A percentile compares a stretch with the other conserved stretches of the same genome.
Evolutionary conservation across 257 asterid genomes (phyloP).

Genomic region (Penstemon barbatus): DNA sequence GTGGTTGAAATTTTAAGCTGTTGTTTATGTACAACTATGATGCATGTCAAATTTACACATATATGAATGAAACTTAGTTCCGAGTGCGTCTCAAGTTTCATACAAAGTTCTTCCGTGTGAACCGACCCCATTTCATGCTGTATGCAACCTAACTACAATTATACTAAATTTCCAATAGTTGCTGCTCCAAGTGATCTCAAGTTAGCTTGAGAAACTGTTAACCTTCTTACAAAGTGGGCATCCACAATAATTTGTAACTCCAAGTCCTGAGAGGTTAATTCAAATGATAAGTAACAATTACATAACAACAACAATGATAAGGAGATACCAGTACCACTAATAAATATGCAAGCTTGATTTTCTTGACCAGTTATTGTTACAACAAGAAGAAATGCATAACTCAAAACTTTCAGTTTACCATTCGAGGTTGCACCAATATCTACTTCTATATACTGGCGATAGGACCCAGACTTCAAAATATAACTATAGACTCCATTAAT

Average conservation of each 20-base stretch:
- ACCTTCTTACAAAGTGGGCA: background rate
- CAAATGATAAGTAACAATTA: constrained; percentile 3
- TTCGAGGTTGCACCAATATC: too few species aligned
- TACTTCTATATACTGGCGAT: too few species aligned
- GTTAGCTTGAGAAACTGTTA: constrained; percentile 8
- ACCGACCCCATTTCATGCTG: constrained; percentile 1
- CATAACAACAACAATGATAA: background rate
- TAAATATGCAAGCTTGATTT: background rate
- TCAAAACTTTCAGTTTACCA: too few species aligned
- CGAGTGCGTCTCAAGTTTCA: background rate
- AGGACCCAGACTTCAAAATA: too few species aligned
- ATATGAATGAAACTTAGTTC: background rate
- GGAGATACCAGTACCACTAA: background rate
- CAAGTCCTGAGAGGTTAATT: constrained; percentile 2
- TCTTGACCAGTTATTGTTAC: background rate
- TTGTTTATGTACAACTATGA: background rate
- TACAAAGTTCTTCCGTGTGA: constrained; percentile 4
- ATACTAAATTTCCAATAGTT: background rate
- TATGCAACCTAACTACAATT: background rate
- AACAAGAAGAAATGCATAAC: background rate
- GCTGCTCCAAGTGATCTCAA: background rate
- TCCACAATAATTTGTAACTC: background rate
- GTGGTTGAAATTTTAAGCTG: too few species aligned
- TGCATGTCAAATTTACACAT: background rate
- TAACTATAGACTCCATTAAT: too few species aligned